These are phyloP conservation scores for Pugionium cornutum DNA, from an alignment of 345 rosid genomes.

Conservation along the genomic window DNA sequence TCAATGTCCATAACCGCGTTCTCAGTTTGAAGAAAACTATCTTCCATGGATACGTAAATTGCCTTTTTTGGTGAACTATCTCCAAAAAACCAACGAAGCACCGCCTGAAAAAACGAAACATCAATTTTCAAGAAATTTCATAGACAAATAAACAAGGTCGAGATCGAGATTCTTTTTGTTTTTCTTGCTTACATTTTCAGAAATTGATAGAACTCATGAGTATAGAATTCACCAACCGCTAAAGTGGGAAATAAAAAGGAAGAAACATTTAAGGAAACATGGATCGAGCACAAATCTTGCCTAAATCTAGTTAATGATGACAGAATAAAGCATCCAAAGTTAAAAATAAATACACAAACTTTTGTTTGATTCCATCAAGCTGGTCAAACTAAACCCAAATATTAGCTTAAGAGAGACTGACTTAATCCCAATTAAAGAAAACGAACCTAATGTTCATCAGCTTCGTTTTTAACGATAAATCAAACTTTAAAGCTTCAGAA, in stretches of 20 bases:
- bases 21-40: constrained; percentile 48
- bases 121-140: neutral
- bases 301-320: constrained; percentile 31
- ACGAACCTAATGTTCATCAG: constrained; percentile 12
- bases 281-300: constrained; percentile 32
- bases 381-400: constrained; percentile 29
- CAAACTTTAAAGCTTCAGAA: constrained; percentile 24
- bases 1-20: constrained; percentile 63
- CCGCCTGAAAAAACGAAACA: constrained; percentile 31
- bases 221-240: constrained; percentile 16
- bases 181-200: constrained; percentile 25
- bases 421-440: neutral
- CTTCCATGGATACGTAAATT: constrained; percentile 52
- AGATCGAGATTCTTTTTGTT: constrained; percentile 28
- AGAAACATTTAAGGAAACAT: constrained; percentile 32
- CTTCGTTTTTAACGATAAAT: constrained; percentile 17
- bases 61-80: neutral
- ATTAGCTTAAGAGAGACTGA: constrained; percentile 34
- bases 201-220: constrained; percentile 23
- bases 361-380: constrained; percentile 42
- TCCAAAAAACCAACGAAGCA: constrained; percentile 28
- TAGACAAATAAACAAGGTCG: constrained; percentile 7
- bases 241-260: constrained; percentile 26
- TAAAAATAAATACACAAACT: constrained; percentile 22
- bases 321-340: constrained; percentile 32